Base-by-base conservation (phyloP, 1,139 yeast species). In the Pneumocystis wakefieldiae region DNA sequence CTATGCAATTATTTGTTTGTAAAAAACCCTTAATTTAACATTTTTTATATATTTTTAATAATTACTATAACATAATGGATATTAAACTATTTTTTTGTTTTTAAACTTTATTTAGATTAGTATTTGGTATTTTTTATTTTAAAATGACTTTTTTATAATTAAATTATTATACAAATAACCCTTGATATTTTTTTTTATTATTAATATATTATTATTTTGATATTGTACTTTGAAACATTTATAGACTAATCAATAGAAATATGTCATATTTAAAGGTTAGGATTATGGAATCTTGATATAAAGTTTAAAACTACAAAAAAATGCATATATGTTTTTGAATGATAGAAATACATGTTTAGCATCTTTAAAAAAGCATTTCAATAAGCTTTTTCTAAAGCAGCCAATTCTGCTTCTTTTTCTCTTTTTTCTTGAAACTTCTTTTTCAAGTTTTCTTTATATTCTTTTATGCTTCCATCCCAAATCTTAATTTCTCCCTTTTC, bases 1-100 rank as follows among this genome's bases (percentile, higher is more conserved):
- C 78, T 17, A 71, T 73, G 65, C 67, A 70, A 65, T 76, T 90
- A 78, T 73, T 75, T 65, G 71, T 69, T 29, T 67, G 68, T 62
- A 67, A 63, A 62, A 69, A 69, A 66, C 71, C 71, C 7, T 29
- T 24, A 12, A 24, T 10, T 61, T 61, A 19, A 29, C 24, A 42
- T 29, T 32, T 24, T n/a, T 53, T 58, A 53, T 59, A 39, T 39
- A 24, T 2, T 60, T 37, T 60, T 28, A 17, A 6, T 14, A 29
- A 29, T 19, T 32, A 17, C 4, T 42, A 42, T 7, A 8, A 41
- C 15, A 3, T 6, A 32, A 35, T 32, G 28, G 37, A 2, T 41
- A 24, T 35, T 19, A n/a, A 15, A 60, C 5, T 36, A 60, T 5
- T 24, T 39, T 60, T 32, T 15, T 48, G 15, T 55, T 15, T 14